Base-by-base conservation (phyloP, 1,139 yeast genomes). In the Debaryomyces subglobosus region DNA sequence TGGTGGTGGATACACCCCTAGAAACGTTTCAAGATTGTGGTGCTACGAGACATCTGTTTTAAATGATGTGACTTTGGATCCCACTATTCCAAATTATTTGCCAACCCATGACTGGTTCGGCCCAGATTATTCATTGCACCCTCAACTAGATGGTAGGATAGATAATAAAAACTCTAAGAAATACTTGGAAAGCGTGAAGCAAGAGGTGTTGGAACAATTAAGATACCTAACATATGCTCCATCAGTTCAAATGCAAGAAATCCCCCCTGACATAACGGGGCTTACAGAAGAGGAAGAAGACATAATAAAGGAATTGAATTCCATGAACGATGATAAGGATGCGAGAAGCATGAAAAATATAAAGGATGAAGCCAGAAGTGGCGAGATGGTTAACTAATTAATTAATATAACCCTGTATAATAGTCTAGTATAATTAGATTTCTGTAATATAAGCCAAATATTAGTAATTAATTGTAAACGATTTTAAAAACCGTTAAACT, bases 1-100 rank as follows among this genome's bases (percentile, higher is more conserved):
- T 24, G 99, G 99, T 32, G 99, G 99, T 47, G 99, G 99, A 3
- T 94, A 94, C 67, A 94, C 99, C 0, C 96, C 97, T 47, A 81
- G 97, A 58, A 94, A 94, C 62, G 99, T 94, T 7, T 87, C 96
- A 9, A 75, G 99, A 53, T 77, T 94, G 36, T 94, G 99, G 99
- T 84, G 97, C 42, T 91, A 88, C 64, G 99, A 94, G 66, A 95
- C 99, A 0, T 86, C 96, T 40, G 81, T 94, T 2, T 77, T 92
- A 62, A 85, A 90, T 49, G 94, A 89, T 59, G 89, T 87, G 1
- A 81, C 87, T 21, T 67, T 94, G 49, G 89, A 88, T 49, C 78
- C 86, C 23, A 84, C 84, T 54, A 76, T 94, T 44, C 99, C 99
- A 0, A 83, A 84, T 35, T 78, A 78, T 37, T 67, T 92, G 45